These are phyloP conservation scores for Papilionanthe hybrid DNA, from an alignment of 116 monocot genomes.

Conservation along the genomic window DNA sequence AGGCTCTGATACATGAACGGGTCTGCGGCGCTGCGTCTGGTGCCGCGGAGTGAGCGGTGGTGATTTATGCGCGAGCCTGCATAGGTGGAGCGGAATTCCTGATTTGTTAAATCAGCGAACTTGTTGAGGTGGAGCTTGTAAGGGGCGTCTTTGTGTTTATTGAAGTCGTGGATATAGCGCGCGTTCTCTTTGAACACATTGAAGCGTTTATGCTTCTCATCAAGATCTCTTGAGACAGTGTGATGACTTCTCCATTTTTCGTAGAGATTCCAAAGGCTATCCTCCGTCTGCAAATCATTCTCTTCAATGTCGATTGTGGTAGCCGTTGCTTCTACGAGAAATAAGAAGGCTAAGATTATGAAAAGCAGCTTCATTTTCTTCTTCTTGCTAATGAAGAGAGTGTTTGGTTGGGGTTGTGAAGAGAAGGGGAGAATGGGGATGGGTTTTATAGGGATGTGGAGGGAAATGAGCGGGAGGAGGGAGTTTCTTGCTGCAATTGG, in stretches of 20 bases:
- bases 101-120: constrained; percentile 37
- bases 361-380: too few species aligned
- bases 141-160: constrained; percentile 16
- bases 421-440: not conserved
- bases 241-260: constrained; percentile 47
- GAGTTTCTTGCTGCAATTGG: not conserved
- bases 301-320: constrained; percentile 18
- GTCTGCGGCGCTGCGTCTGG: too few species aligned
- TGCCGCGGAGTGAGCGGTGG: constrained; percentile 13
- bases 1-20: constrained; percentile 11
- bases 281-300: constrained; percentile 28
- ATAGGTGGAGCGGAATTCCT: constrained; percentile 27
- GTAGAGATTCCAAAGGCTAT: constrained; percentile 34
- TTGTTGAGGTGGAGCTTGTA: constrained; percentile 46
- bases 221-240: constrained; percentile 18
- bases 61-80: constrained; percentile 22
- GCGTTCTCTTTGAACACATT: constrained; percentile 43
- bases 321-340: not conserved
- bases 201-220: constrained; percentile 30
- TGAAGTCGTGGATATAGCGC: constrained; percentile 34
- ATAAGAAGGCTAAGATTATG: too few species aligned
- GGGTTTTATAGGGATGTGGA: not conserved
- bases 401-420: constrained; percentile 4
- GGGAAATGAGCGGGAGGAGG: not conserved
- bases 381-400: not conserved